Percentiles rank a stretch among this genome's conserved stretches.
Conservation (phyloP, 331 rosid genomes). For the Acacia pycnantha region DNA sequence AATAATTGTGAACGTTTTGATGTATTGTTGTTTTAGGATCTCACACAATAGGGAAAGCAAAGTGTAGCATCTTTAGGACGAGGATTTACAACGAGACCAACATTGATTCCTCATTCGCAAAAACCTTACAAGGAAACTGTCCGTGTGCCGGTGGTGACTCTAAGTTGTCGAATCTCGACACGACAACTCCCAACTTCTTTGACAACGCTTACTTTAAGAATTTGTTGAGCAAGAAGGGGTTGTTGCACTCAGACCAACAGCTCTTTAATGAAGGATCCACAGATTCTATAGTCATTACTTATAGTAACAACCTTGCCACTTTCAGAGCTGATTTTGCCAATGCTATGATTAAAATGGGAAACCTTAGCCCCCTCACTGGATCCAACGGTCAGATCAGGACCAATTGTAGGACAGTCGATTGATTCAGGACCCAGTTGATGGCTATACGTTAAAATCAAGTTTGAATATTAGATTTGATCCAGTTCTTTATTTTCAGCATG, state of each 20-base stretch:
- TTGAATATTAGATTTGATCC: background rate
- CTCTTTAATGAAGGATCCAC: constrained; percentile 71
- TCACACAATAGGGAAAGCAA: constrained; percentile 72
- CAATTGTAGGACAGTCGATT: background rate
- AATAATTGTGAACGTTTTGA: background rate
- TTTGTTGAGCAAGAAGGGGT: constrained; percentile 54
- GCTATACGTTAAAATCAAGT: background rate
- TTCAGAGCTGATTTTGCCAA: constrained; percentile 62
- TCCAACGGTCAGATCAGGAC: constrained; percentile 63
- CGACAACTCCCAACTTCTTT: constrained; percentile 39
- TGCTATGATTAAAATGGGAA: constrained; percentile 78
- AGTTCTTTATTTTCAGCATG: background rate
- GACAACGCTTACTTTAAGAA: constrained; percentile 66
- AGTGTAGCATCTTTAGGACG: constrained; percentile 44
- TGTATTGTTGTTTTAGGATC: constrained; percentile 40
- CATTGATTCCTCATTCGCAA: constrained; percentile 56
- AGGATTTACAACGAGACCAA: constrained; percentile 65
- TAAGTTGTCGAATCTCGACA: constrained; percentile 57
- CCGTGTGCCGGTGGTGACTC: constrained; percentile 57
- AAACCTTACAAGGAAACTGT: constrained; percentile 48
- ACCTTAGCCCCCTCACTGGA: constrained; percentile 65
- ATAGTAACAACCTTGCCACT: constrained; percentile 20
- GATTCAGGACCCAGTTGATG: background rate
- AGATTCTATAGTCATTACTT: constrained; percentile 45
- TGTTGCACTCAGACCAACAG: constrained; percentile 77